phyloP scores from a whole-genome alignment of 768 basidiomycete species.

The Pisolithus microcarpus region DNA sequence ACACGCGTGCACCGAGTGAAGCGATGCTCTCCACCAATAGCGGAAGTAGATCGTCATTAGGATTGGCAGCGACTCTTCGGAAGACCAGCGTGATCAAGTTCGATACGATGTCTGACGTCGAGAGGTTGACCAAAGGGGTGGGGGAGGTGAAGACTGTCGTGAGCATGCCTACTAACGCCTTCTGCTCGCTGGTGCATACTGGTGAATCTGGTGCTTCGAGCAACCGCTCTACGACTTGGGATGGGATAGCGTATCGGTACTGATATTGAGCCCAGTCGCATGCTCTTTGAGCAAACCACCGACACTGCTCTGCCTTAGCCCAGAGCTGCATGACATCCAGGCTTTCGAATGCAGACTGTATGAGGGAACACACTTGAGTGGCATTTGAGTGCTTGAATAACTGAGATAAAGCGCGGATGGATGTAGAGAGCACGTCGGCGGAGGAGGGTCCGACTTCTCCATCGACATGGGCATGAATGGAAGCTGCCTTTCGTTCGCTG shows the following conservation, averaged over 20 bases:
- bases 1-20: slow-evolving; percentile 83
- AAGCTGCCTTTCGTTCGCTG: slow-evolving; percentile 77
- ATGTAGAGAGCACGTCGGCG: slow-evolving; percentile 66
- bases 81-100: slow-evolving; percentile 70
- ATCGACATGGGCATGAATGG: slow-evolving; percentile 82
- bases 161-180: slow-evolving; percentile 68
- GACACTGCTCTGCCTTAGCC: slow-evolving; percentile 62
- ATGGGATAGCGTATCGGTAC: slow-evolving; percentile 86
- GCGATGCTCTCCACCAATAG: slow-evolving; percentile 69
- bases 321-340: slow-evolving; percentile 59
- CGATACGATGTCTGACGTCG: slow-evolving; percentile 82
- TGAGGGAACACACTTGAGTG: slow-evolving; percentile 60
- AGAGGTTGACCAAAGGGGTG: slow-evolving; percentile 80
- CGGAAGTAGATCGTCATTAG: slow-evolving; percentile 58
- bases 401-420: slow-evolving; percentile 62
- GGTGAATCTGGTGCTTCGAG: slow-evolving; percentile 52
- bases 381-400: slow-evolving; percentile 73
- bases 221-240: slow-evolving; percentile 73
- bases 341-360: slow-evolving; percentile 66
- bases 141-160: slow-evolving; percentile 77
- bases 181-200: slow-evolving; percentile 43
- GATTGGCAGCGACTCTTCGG: slow-evolving; percentile 56
- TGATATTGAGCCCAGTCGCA: slow-evolving; percentile 91
- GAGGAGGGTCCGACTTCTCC: slow-evolving; percentile 79
- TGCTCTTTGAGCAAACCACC: slow-evolving; percentile 72